phyloP scores from a whole-genome alignment of 2,329 filamentous ascomycete species.

The Colletotrichum simmondsii region DNA sequence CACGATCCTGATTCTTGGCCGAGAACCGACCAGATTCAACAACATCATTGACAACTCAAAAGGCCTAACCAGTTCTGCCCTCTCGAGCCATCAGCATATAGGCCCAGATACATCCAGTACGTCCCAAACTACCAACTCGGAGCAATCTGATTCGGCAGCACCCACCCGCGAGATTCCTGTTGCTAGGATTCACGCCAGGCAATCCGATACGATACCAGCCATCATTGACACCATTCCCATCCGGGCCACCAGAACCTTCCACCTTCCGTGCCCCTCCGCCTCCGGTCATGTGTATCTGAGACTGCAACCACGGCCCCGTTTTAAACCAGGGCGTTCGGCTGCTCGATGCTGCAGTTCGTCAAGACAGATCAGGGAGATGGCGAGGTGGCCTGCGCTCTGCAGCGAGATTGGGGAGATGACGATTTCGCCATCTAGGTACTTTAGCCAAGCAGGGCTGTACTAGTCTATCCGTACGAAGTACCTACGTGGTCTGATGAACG shows the following conservation, averaged over 20 bases:
- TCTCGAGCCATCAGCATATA: background rate
- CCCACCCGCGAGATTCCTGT: background rate
- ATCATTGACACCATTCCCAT: slow-evolving; percentile 9
- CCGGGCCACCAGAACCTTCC: slow-evolving; percentile 11
- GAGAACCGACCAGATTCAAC: background rate
- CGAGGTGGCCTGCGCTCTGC: slow-evolving; percentile 7
- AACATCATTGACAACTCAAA: slow-evolving; percentile 10
- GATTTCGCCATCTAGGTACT: slow-evolving; percentile 19
- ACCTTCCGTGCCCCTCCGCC: slow-evolving; percentile 1
- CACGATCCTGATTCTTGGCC: background rate
- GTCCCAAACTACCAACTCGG: background rate
- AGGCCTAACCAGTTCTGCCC: background rate
- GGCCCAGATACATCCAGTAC: background rate
- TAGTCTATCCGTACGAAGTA: background rate
- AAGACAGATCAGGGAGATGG: slow-evolving; percentile 28
- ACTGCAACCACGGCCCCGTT: slow-evolving; percentile 13
- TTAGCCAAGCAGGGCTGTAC: slow-evolving; percentile 10
- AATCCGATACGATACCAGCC: slow-evolving; percentile 18
- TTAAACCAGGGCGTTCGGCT: slow-evolving; percentile 3
- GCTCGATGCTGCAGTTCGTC: slow-evolving; percentile 26
- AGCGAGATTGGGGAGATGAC: slow-evolving; percentile 23
- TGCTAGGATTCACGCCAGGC: slow-evolving; percentile 11
- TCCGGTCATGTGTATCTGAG: slow-evolving; percentile 30
- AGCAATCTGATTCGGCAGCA: background rate
- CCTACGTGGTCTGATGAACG: slow-evolving; percentile 25